Conservation (phyloP, 805 yeast genomes). For the Scheffersomyces amazonensis region DNA sequence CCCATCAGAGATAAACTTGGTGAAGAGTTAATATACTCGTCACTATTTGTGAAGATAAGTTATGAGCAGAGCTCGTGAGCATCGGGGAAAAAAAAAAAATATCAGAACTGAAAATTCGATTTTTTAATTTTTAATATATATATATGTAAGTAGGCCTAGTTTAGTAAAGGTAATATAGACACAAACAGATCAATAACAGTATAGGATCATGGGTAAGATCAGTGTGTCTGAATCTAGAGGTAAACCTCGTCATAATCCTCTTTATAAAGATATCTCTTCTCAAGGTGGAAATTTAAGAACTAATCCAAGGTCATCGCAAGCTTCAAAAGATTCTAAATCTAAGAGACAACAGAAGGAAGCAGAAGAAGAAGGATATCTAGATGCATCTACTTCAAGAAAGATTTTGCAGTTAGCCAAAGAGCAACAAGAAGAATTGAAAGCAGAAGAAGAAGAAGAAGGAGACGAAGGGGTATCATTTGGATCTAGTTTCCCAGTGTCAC, state of each 20-base stretch:
- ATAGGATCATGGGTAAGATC: constrained; percentile 61
- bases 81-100: not conserved
- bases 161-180: no score
- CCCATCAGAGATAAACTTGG: constrained; percentile 78
- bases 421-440: constrained; percentile 86
- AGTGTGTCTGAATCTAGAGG: constrained; percentile 47
- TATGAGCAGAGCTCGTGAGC: constrained; percentile 10
- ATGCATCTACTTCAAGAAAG: constrained; percentile 78
- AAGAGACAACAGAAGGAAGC: constrained; percentile 28
- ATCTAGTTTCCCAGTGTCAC: constrained; percentile 18
- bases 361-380: constrained; percentile 63
- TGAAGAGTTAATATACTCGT: constrained; percentile 60
- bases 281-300: constrained; percentile 67
- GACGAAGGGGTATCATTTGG: constrained; percentile 16
- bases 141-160: no score
- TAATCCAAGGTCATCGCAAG: constrained; percentile 25
- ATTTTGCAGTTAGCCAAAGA: constrained; percentile 86
- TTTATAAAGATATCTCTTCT: constrained; percentile 73
- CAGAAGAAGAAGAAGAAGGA: constrained; percentile 38
- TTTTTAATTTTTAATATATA: no score
- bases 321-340: constrained; percentile 20
- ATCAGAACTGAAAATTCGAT: no score
- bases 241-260: constrained; percentile 76
- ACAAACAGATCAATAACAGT: no score
- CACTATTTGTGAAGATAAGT: constrained; percentile 42